Conservation (phyloP, 2,329 filamentous ascomycete genomes). For the Penicillium sp. region DNA sequence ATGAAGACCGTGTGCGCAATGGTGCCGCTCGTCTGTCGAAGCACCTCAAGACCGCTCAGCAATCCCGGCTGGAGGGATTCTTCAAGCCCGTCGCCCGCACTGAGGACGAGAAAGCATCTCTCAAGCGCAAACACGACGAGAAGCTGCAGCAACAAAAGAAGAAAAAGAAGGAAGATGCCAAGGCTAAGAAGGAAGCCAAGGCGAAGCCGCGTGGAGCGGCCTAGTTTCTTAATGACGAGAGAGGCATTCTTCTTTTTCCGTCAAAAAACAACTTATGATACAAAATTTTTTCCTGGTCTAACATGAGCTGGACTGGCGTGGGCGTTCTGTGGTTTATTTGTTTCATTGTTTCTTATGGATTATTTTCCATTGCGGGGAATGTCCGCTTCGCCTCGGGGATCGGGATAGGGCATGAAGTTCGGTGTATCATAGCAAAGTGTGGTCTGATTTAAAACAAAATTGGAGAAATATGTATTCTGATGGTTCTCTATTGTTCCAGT, state of each 20-base stretch:
- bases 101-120: slow-evolving; percentile 74
- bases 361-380: slow-evolving; percentile 3
- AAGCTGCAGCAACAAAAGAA: slow-evolving; percentile 92
- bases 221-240: slow-evolving; percentile 26
- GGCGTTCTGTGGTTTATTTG: slow-evolving; percentile 15
- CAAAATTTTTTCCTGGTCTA: slow-evolving; percentile 11
- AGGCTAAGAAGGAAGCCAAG: slow-evolving; percentile 91
- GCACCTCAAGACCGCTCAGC: slow-evolving; percentile 86
- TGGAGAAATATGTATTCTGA: not conserved
- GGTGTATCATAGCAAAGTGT: slow-evolving; percentile 14
- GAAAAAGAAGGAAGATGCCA: slow-evolving; percentile 89
- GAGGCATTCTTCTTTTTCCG: not conserved
- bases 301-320: slow-evolving; percentile 15
- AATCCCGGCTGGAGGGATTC: slow-evolving; percentile 90
- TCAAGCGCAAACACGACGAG: slow-evolving; percentile 93
- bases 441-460: not conserved
- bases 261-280: not conserved
- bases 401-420: slow-evolving; percentile 10
- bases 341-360: slow-evolving; percentile 6
- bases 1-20: slow-evolving; percentile 83
- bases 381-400: not conserved
- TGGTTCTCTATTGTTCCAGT: not conserved
- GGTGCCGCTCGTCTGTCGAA: slow-evolving; percentile 79
- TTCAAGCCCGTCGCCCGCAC: slow-evolving; percentile 93
- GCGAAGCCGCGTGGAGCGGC: slow-evolving; percentile 72